phyloP scores from a whole-genome alignment of 1,139 yeast genomes.

The Taiozyma sp. region DNA sequence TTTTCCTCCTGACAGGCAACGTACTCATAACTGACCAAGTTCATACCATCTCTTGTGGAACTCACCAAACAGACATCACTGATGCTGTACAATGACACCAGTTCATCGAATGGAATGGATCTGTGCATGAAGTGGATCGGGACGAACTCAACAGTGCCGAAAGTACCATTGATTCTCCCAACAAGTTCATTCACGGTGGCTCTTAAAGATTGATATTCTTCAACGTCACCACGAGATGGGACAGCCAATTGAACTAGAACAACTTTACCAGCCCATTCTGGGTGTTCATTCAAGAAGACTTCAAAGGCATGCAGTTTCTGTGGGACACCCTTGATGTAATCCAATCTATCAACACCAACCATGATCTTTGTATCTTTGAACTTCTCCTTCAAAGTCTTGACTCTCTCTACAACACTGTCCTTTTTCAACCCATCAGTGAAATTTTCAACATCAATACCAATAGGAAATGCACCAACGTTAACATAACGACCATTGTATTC shows the following conservation, averaged over 20 bases:
- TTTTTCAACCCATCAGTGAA: conserved; percentile 75
- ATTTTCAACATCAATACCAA: conserved; percentile 94
- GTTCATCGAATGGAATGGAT: conserved; percentile 84
- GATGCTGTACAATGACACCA: conserved; percentile 77
- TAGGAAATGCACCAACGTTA: conserved; percentile 94
- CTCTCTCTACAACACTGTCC: conserved; percentile 57
- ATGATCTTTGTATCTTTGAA: conserved; percentile 71
- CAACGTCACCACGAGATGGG: conserved; percentile 97
- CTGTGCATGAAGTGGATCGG: conserved; percentile 97
- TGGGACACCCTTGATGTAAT: conserved; percentile 96
- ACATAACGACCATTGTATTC: conserved; percentile 73
- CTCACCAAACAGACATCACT: conserved; percentile 91
- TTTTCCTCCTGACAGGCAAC: conserved; percentile 90
- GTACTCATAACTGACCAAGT: conserved; percentile 90
- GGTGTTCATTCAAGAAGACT: conserved; percentile 84
- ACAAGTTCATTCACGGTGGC: conserved; percentile 94
- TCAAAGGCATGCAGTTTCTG: conserved; percentile 96
- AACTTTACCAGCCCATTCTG: conserved; percentile 98
- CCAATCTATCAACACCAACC: conserved; percentile 94
- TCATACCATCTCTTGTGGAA: conserved; percentile 98
- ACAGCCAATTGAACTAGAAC: conserved; percentile 96
- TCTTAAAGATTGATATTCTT: conserved; percentile 90
- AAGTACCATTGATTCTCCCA: conserved; percentile 93
- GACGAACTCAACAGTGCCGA: conserved; percentile 95
- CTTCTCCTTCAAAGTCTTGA: conserved; percentile 55